Base-by-base conservation (phyloP, 23 red algal genomes). In the Gracilaria domingensis region DNA sequence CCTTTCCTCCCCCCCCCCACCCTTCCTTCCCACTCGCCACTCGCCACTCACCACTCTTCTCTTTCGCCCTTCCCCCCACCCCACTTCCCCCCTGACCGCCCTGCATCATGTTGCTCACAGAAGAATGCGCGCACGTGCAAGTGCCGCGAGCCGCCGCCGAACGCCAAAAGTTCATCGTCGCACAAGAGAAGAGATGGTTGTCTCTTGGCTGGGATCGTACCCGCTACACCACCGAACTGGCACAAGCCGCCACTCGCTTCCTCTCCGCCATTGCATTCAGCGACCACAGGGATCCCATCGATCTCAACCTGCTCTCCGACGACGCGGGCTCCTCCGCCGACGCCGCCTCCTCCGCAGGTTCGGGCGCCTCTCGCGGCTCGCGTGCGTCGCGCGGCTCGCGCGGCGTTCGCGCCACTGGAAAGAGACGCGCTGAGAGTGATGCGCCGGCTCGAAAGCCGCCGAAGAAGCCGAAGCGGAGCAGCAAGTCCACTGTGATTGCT, bases 201-300 rank as follows among this genome's bases (percentile, higher is more conserved):
- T 79, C 87, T 4, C 57, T 90, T 29, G 57, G 74, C 55, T 90
- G 87, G 87, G 87, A 90, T 90, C 87, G 87, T 4, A 59, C 53
- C 12, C 70, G 87, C 5, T 90, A 90, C 58, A 80, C 87, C 55
- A 60, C 42, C 36, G 87, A 90, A 34, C 87, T 81, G 1, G 87
- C 87, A n/a, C 51, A 80, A 25, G 74, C 71, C 56, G 87, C 87
- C 35, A 58, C 76, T 4, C 73, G 54, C 42, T 74, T 90, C 42
- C 64, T 90, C 2, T 90, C 87, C 73, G 87, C 87, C 87, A 90
- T 90, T n/a, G 87, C 87, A 16, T 90, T 90, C 74, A 90, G 87
- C 57, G 87, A 90, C 75, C 76, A 80, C 56, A 36, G 71, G 14
- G 75, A 90, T 81, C 87, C 87, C 62, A 90, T 90, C 76, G 87